phyloP scores from a whole-genome alignment of 495 filamentous ascomycete species.

The Penicillium samsonianum region DNA sequence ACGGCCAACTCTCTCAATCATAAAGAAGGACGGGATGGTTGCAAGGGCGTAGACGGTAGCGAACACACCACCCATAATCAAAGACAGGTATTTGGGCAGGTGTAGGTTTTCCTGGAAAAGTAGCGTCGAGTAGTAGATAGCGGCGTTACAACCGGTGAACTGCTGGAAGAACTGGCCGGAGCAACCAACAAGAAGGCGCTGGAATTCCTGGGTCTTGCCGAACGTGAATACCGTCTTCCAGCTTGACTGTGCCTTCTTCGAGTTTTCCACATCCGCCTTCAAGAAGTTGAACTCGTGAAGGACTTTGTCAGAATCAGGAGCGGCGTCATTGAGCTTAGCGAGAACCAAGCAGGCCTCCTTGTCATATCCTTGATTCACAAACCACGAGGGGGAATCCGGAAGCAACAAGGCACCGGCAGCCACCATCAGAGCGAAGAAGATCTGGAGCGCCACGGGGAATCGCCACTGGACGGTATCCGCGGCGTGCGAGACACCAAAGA shows the following conservation, averaged over 20 bases:
- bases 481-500: constrained; percentile 47
- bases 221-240: constrained; percentile 23
- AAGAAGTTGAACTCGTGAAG: constrained; percentile 22
- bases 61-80: constrained; percentile 70
- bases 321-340: constrained; percentile 6
- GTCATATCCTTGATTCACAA: constrained; percentile 8
- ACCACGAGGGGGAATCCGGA: constrained; percentile 37
- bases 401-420: constrained; percentile 29
- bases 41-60: constrained; percentile 72
- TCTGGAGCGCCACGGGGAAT: constrained; percentile 50
- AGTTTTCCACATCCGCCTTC: constrained; percentile 11
- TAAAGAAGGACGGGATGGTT: constrained; percentile 69
- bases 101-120: constrained; percentile 63
- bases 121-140: constrained; percentile 76
- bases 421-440: constrained; percentile 39
- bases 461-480: constrained; percentile 44
- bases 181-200: constrained; percentile 32
- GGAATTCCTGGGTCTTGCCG: constrained; percentile 29
- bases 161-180: constrained; percentile 74
- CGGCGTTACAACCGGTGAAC: constrained; percentile 65
- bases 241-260: not conserved
- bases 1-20: constrained; percentile 67
- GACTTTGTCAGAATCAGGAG: constrained; percentile 8
- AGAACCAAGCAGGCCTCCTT: constrained; percentile 18
- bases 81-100: constrained; percentile 54